These are phyloP conservation scores for Blastomyces emzantsi DNA, from an alignment of 2,329 filamentous ascomycete genomes.

Conservation along the genomic window DNA sequence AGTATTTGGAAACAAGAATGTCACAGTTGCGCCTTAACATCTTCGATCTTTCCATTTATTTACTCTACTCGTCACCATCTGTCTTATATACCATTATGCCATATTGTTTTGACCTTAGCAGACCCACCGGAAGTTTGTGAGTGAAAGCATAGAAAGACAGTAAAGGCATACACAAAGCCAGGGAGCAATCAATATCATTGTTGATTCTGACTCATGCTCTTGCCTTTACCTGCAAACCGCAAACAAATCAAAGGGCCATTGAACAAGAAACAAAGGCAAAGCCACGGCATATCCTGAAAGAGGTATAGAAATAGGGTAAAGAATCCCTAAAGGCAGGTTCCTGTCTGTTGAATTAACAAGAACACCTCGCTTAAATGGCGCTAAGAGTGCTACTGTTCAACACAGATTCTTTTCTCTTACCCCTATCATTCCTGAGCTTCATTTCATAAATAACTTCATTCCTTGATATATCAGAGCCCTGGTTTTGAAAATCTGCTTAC, in stretches of 20 bases:
- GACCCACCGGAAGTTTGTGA: too few relatives aligned
- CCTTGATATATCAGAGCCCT: background rate
- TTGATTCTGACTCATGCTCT: background rate
- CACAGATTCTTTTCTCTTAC: background rate
- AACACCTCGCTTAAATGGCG: constrained; percentile 7
- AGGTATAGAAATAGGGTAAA: background rate
- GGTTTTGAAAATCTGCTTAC: background rate
- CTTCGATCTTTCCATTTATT: background rate
- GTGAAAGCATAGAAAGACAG: background rate
- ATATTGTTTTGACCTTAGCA: background rate
- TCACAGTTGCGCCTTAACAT: background rate
- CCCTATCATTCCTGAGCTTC: background rate
- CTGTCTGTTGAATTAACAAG: background rate
- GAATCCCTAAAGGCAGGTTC: background rate
- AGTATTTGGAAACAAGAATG: background rate
- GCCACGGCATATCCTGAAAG: background rate
- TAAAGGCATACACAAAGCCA: background rate
- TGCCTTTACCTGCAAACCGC: background rate
- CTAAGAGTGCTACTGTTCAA: background rate
- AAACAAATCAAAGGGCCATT: background rate
- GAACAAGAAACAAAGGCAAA: background rate
- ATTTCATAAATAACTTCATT: background rate
- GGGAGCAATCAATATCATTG: background rate
- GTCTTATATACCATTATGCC: background rate
- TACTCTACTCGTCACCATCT: background rate